Evolutionary conservation across 805 yeast genomes (phyloP).

Genomic region (Candida golubevii): DNA sequence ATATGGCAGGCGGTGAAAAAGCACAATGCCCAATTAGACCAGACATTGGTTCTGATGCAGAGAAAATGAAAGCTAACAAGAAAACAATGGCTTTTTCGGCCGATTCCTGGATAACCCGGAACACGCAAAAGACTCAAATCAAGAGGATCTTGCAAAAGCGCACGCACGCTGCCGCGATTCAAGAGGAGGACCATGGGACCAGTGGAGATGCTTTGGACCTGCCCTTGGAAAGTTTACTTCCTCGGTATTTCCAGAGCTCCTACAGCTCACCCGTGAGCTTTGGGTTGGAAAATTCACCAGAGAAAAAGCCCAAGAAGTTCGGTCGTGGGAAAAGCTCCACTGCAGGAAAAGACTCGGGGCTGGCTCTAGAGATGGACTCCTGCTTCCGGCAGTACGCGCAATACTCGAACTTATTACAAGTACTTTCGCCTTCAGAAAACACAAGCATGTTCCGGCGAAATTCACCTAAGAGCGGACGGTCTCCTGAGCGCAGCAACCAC

Average conservation of each 20-base stretch:
- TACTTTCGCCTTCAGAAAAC: conserved; percentile 6
- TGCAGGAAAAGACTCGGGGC: conserved; percentile 1
- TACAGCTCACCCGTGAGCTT: conserved; percentile 7
- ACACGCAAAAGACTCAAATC: neutral
- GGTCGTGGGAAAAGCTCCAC: conserved; percentile 1
- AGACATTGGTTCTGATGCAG: neutral
- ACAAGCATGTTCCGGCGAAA: conserved; percentile 3
- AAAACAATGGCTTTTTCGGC: neutral
- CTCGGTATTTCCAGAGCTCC: conserved; percentile 5
- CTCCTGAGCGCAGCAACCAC: neutral
- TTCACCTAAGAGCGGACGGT: conserved; percentile 1
- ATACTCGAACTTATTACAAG: conserved; percentile 3
- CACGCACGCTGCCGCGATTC: neutral
- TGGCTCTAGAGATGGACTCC: conserved; percentile 4
- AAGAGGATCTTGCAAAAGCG: conserved; percentile 2
- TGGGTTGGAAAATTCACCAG: neutral
- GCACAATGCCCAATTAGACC: neutral
- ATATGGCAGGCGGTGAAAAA: neutral
- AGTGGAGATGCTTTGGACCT: neutral
- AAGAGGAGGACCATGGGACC: neutral
- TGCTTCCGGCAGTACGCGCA: conserved; percentile 4
- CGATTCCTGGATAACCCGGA: neutral
- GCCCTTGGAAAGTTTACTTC: conserved; percentile 6
- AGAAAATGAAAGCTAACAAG: neutral
- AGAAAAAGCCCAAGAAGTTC: neutral